phyloP scores from a whole-genome alignment of 352 stramenopile species.

The Plasmopara viticola region DNA sequence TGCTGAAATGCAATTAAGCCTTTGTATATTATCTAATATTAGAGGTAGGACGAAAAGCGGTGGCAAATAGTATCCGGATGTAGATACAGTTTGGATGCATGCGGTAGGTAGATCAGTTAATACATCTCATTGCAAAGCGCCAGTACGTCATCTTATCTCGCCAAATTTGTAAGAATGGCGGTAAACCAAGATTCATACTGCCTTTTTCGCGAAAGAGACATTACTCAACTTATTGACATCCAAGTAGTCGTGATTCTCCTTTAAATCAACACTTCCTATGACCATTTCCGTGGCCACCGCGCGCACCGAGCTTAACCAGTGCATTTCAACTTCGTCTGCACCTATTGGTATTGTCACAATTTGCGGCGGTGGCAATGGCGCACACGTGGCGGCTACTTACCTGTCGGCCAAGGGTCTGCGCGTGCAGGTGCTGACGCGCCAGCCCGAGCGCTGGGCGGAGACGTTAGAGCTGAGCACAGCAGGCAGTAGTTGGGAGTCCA shows the following conservation, averaged over 20 bases:
- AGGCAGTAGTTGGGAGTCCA: conserved; percentile 82
- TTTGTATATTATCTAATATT: too few species aligned
- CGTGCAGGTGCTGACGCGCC: conserved; percentile 77
- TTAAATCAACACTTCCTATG: not conserved
- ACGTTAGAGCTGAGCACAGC: conserved; percentile 72
- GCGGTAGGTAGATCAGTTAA: too few species aligned
- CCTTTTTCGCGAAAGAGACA: too few species aligned
- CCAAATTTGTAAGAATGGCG: too few species aligned
- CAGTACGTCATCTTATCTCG: too few species aligned
- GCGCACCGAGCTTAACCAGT: conserved; percentile 51
- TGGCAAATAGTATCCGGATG: too few species aligned
- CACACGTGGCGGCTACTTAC: conserved; percentile 86
- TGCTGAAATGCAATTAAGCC: too few species aligned
- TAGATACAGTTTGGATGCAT: too few species aligned
- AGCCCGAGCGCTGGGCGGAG: conserved; percentile 75
- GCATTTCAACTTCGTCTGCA: conserved; percentile 23
- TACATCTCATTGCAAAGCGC: too few species aligned
- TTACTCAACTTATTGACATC: too few species aligned
- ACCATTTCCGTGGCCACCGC: conserved; percentile 39
- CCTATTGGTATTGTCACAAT: conserved; percentile 76
- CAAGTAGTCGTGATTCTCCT: conserved; percentile 15
- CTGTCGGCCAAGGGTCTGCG: conserved; percentile 79
- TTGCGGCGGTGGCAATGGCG: conserved; percentile 89
- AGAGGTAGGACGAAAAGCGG: too few species aligned
- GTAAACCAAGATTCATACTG: too few species aligned